Evolutionary conservation across 2,329 filamentous ascomycete genomes (phyloP).

Genomic region (Penicillium verrucosum): DNA sequence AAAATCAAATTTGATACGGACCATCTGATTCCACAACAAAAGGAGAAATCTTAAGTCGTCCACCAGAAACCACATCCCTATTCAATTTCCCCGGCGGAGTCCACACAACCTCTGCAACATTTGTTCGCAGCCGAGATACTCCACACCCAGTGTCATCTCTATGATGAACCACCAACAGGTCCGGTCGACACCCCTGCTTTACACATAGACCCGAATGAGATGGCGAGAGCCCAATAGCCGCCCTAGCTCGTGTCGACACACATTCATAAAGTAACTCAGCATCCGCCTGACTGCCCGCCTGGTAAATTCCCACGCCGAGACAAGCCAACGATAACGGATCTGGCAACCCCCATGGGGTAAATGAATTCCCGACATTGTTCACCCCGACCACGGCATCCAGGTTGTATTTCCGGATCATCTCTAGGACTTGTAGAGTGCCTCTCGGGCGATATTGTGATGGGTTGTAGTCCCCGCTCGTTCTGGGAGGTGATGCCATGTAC

Average conservation of each 20-base stretch:
- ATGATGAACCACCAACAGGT: constrained; percentile 27
- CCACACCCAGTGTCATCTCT: constrained; percentile 33
- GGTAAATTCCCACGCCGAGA: constrained; percentile 64
- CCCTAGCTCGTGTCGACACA: constrained; percentile 46
- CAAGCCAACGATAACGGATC: constrained; percentile 64
- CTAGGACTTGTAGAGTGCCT: constrained; percentile 61
- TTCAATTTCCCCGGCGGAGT: constrained; percentile 31
- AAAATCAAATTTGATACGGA: neutral
- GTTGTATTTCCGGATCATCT: constrained; percentile 57
- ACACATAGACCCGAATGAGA: constrained; percentile 5
- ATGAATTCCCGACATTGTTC: constrained; percentile 73
- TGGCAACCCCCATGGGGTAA: constrained; percentile 66
- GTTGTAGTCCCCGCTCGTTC: neutral
- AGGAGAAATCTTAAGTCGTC: constrained; percentile 15
- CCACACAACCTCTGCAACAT: constrained; percentile 40
- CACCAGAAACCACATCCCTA: constrained; percentile 27
- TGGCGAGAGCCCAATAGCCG: constrained; percentile 32
- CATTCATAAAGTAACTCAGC: constrained; percentile 57
- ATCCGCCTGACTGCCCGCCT: constrained; percentile 60
- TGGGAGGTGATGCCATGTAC: constrained; percentile 63
- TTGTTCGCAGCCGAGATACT: constrained; percentile 25
- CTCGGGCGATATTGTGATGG: constrained; percentile 40
- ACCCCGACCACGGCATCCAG: constrained; percentile 62
- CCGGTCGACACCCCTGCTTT: constrained; percentile 10
- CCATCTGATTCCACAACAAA: neutral